Evolutionary conservation across 352 stramenopile species (phyloP), one percentile per base, ranked within the genome.

Genomic region (Globisporangium takayamanum): DNA sequence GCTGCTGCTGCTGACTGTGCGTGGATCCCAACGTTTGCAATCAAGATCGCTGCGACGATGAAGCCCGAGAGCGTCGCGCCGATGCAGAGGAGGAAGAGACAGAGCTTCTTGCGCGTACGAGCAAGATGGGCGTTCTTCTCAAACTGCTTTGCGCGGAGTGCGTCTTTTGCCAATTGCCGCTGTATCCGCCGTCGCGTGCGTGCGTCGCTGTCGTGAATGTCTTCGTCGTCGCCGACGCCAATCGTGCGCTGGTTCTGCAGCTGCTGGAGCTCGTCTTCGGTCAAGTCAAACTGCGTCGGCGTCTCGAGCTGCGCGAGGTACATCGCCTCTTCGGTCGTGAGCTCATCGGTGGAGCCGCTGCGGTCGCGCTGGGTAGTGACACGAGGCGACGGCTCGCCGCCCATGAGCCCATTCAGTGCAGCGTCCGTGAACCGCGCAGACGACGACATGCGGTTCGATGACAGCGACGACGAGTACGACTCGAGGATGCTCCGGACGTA

Each of bases 401-500:
- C 53, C 18, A 12, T 26, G 20, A 26, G 18, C 18, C 39, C 66
- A 14, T 41, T 64, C 28, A 60, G 45, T 11, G 57, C 61, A 30
- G 59, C 60, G 36, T 61, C 48, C n/a, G 68, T 72, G n/a, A 69
- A 60, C 39, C 64, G 64, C 25, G 60, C n/a, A 2, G 60, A 62
- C 30, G 67, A 69, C 14, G 76, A 88, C 57, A 72, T 73, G 25
- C 78, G 68, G 37, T 80, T 83, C 53, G 79, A 89, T 48, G 76
- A 84, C 58, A 89, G 69, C 48, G 80, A 89, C 55, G 80, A 89
- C 64, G 69, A 72, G 62, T 87, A 88, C 42, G 80, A 89, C 63
- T 89, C 80, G 59, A 89, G 76, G 52, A 89, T 82, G 50, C 72
- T 87, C 50, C 80, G 74, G 60, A 88, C 74, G 62, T 87, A 88